Evolutionary conservation across 345 rosid genomes (phyloP), one percentile per base, ranked within the genome.

Genomic region (Geranium rotundifolium): DNA sequence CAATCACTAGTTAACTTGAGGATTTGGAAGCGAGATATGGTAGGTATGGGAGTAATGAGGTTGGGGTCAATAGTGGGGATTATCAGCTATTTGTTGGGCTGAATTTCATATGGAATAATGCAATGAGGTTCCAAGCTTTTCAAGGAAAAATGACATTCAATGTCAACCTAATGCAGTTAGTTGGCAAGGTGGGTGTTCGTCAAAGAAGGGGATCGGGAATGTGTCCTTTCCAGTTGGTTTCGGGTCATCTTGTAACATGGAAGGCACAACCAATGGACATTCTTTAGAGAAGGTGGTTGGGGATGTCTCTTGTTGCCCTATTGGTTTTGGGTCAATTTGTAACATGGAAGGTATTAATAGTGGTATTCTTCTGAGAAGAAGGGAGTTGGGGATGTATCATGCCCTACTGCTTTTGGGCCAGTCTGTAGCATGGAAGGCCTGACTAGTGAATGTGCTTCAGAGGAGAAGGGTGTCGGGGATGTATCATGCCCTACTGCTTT

Each of bases 1-100:
- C 96, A 0, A 80, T 88, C 31, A 81, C 88, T 7, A 89, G 96
- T 37, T 90, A 89, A 92, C 95, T 95, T 56, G 89, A 82, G 80
- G 93, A 86, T 67, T 71, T 88, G 85, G 92, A 93, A 77, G 79
- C 71, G 68, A 91, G 80, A 60, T 82, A 73, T 69, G 79, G 81
- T 37, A 74, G 75, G n/a, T 79, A 63, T 64, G 64, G 80, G 5
- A 61, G 75, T 52, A 81, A 80, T 71, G 82, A 79, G 29, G 65
- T 63, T 54, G 74, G 80, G 62, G 58, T 72, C 2, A 75, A 71
- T 56, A 74, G 77, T 60, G 87, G 77, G 4, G 84, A 77, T 66
- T 70, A 70, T 73, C 86, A 81, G 71, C 70, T 90, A 34, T 82
- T 86, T 82, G 96, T 97, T 0, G 90, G 87, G 2, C 77, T 86